These are phyloP conservation scores for Chloropicon primus DNA, from an alignment of 139 green algal species.

Conservation along the genomic window DNA sequence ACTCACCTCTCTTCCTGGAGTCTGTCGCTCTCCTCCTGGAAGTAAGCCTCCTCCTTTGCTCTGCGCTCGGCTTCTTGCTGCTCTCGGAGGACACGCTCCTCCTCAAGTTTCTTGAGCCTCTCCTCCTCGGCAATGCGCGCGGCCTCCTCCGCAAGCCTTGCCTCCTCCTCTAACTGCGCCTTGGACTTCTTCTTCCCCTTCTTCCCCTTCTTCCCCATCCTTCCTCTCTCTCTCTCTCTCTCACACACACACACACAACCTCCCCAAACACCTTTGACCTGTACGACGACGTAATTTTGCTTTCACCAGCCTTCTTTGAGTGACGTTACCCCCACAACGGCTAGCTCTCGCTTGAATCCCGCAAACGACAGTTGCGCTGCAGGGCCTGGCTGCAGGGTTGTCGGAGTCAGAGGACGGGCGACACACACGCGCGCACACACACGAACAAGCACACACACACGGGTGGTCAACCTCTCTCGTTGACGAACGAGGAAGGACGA, in stretches of 20 bases:
- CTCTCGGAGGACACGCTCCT: constrained; percentile 1
- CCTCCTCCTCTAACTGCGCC: neutral
- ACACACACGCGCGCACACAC: too few relatives aligned
- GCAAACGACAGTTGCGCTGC: too few relatives aligned
- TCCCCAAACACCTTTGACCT: neutral
- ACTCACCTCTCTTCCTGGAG: neutral
- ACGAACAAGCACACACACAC: too few relatives aligned
- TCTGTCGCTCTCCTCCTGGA: constrained; percentile 1
- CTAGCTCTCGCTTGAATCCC: too few relatives aligned
- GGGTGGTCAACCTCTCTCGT: too few relatives aligned
- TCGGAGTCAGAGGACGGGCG: too few relatives aligned
- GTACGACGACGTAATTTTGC: too few relatives aligned
- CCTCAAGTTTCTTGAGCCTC: neutral
- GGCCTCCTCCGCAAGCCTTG: neutral
- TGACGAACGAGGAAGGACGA: neutral
- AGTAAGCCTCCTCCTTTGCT: neutral
- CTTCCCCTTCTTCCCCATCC: neutral
- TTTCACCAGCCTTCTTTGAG: too few relatives aligned
- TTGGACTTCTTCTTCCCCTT: neutral
- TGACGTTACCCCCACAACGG: too few relatives aligned
- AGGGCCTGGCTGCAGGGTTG: too few relatives aligned
- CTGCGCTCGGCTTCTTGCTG: neutral
- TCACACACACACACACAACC: too few relatives aligned
- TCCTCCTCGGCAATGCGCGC: neutral
- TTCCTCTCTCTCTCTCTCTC: too few relatives aligned